phyloP scores from a whole-genome alignment of 176 grass and related monocot genomes.

The Bothriochloa decipiens region DNA sequence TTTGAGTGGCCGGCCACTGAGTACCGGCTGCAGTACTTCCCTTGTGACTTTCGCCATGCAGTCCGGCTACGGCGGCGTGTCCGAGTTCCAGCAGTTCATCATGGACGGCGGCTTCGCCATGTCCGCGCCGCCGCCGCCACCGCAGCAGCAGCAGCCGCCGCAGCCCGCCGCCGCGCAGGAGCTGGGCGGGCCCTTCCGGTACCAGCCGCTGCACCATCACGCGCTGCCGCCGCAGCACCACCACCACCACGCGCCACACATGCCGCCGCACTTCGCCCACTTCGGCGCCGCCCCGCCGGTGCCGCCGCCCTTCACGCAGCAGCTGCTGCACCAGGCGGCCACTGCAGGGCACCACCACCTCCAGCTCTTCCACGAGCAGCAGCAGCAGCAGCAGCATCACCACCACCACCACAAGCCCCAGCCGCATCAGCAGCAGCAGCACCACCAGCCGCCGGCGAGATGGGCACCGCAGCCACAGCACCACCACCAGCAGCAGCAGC shows the following conservation, averaged over 20 bases:
- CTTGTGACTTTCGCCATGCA: slow-evolving; percentile 45
- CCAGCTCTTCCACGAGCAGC: slow-evolving; percentile 71
- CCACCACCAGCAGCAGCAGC: neutral
- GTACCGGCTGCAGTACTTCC: neutral
- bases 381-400: slow-evolving; percentile 47
- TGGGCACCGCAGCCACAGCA: slow-evolving; percentile 22
- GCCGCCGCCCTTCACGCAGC: slow-evolving; percentile 71
- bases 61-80: slow-evolving; percentile 79
- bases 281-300: slow-evolving; percentile 36
- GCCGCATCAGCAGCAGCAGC: slow-evolving; percentile 1
- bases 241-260: slow-evolving; percentile 44
- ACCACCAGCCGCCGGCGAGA: slow-evolving; percentile 24
- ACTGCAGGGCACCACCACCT: slow-evolving; percentile 52
- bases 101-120: slow-evolving; percentile 61
- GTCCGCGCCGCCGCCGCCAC: slow-evolving; percentile 58
- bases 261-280: slow-evolving; percentile 58
- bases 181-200: slow-evolving; percentile 47
- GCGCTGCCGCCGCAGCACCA: slow-evolving; percentile 52
- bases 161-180: slow-evolving; percentile 28
- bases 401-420: slow-evolving; percentile 39
- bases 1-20: neutral
- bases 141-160: neutral
- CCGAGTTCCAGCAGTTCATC: slow-evolving; percentile 90
- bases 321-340: slow-evolving; percentile 69
- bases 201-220: slow-evolving; percentile 60